phyloP scores from a whole-genome alignment of 2,329 filamentous ascomycete species.

The Geosmithia morbida region DNA sequence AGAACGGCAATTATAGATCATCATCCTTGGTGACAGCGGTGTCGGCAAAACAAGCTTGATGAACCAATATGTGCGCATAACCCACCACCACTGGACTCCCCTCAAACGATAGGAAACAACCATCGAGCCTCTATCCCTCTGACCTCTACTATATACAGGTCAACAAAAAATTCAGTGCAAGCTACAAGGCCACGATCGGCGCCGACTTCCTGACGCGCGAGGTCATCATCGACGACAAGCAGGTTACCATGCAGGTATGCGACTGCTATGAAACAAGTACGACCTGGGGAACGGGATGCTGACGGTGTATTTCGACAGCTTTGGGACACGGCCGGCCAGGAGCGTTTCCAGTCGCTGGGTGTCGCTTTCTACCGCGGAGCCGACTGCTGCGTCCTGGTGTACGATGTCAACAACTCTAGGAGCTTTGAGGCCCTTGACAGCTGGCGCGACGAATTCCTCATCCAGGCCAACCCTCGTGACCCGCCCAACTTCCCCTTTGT shows the following conservation, averaged over 20 bases:
- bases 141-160: conserved; percentile 41
- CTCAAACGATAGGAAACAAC: neutral
- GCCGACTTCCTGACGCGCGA: conserved; percentile 98
- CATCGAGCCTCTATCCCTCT: neutral
- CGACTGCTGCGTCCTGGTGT: conserved; percentile 95
- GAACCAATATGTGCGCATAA: conserved; percentile 93
- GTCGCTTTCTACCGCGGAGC: conserved; percentile 96
- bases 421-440: conserved; percentile 97
- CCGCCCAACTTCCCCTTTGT: conserved; percentile 98
- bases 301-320: conserved; percentile 39
- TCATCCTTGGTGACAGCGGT: conserved; percentile 96
- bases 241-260: conserved; percentile 93
- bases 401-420: conserved; percentile 98
- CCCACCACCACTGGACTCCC: conserved; percentile 5
- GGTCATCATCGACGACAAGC: conserved; percentile 88
- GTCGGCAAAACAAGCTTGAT: conserved; percentile 99
- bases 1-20: conserved; percentile 48
- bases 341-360: conserved; percentile 92
- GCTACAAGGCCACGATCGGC: conserved; percentile 98
- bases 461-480: conserved; percentile 91
- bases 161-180: conserved; percentile 99
- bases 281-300: neutral
- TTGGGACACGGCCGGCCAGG: conserved; percentile 95
- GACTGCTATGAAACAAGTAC: conserved; percentile 1
- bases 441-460: conserved; percentile 96